Evolutionary conservation across 2,329 filamentous ascomycete species (phyloP).

Genomic region (Colletotrichum euphorbiae): DNA sequence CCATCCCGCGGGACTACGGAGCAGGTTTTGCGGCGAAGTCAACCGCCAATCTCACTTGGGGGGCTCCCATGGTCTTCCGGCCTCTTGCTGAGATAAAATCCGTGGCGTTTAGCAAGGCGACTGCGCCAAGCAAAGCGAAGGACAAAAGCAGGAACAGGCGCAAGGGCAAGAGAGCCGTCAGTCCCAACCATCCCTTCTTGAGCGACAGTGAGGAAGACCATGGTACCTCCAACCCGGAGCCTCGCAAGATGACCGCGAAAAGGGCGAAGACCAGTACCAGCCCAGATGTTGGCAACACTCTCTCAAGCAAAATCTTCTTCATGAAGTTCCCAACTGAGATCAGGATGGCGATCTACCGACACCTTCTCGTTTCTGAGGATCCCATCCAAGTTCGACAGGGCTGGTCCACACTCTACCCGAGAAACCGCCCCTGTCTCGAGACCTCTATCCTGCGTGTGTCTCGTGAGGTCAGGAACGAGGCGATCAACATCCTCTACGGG

Average conservation of each 20-base stretch:
- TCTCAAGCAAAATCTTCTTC: background rate
- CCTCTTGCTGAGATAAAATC: background rate
- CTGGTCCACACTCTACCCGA: constrained; percentile 50
- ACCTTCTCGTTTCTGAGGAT: constrained; percentile 47
- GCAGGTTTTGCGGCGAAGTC: constrained; percentile 29
- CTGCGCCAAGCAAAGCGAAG: background rate
- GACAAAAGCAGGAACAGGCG: constrained; percentile 2
- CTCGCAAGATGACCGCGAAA: background rate
- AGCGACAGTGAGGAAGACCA: background rate
- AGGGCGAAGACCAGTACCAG: background rate
- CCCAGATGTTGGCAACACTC: background rate
- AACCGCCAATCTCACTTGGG: constrained; percentile 30
- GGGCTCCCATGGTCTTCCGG: background rate
- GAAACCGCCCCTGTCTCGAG: constrained; percentile 38
- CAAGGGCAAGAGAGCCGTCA: background rate
- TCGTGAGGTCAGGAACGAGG: constrained; percentile 51
- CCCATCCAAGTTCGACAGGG: constrained; percentile 49
- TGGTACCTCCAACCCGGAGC: background rate
- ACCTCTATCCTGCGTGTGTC: constrained; percentile 53
- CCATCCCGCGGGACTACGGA: constrained; percentile 18
- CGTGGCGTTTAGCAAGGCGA: background rate
- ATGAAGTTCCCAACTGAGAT: constrained; percentile 47
- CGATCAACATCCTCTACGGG: constrained; percentile 57
- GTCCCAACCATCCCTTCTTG: background rate
- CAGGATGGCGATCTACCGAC: constrained; percentile 47